Percentiles rank a stretch among this genome's conserved stretches.
Evolutionary conservation across 2,329 filamentous ascomycete genomes (phyloP).

Genomic region (Trichoderma hamatum): DNA sequence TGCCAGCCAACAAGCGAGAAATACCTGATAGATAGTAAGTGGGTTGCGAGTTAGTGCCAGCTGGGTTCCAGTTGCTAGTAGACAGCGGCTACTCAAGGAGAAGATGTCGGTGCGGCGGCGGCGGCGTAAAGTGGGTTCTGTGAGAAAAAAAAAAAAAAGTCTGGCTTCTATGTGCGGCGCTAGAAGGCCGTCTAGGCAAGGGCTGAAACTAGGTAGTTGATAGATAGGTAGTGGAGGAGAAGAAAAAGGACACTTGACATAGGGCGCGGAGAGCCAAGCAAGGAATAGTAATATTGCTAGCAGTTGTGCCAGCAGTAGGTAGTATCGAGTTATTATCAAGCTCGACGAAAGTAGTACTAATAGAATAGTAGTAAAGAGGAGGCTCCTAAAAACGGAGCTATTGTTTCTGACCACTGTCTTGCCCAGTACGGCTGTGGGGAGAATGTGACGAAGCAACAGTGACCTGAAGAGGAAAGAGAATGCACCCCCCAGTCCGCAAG

Average conservation of each 20-base stretch:
- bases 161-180: neutral
- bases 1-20: neutral
- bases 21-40: neutral
- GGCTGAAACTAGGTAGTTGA: neutral
- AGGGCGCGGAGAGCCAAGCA: neutral
- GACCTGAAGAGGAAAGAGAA: neutral
- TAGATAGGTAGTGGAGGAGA: neutral
- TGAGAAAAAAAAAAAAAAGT: neutral
- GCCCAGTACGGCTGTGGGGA: neutral
- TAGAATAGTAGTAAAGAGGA: neutral
- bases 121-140: slow-evolving; percentile 23
- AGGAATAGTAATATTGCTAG: too few species aligned
- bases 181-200: neutral
- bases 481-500: too few species aligned
- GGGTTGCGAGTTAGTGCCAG: too few species aligned
- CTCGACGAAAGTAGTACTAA: neutral
- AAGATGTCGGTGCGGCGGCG: slow-evolving; percentile 15
- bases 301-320: too few species aligned
- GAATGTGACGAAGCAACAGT: neutral
- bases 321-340: neutral
- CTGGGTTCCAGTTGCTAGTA: neutral
- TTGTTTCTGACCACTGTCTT: neutral
- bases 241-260: neutral
- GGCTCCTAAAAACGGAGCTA: neutral
- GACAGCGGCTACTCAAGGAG: slow-evolving; percentile 25